phyloP scores from a whole-genome alignment of 2,329 filamentous ascomycete species.

The Colletotrichum nymphaeae region DNA sequence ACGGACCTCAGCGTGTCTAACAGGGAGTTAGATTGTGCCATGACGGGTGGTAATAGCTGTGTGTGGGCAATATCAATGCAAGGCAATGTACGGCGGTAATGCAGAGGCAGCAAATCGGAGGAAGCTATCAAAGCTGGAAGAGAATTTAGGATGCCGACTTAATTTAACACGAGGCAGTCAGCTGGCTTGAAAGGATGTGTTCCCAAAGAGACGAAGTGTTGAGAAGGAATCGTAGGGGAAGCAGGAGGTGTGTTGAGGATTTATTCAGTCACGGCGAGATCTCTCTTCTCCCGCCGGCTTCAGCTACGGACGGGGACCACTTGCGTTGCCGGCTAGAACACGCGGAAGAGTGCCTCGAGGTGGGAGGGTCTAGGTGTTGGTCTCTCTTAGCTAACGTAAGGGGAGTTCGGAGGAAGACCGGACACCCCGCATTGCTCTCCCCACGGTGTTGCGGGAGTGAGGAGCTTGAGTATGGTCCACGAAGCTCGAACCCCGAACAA shows the following conservation, averaged over 20 bases:
- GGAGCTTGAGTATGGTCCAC: background rate
- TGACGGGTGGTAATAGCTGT: background rate
- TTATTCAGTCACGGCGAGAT: background rate
- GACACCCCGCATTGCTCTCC: constrained; percentile 18
- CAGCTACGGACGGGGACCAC: background rate
- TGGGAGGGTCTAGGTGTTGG: background rate
- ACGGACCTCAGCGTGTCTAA: constrained; percentile 27
- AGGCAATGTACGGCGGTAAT: background rate
- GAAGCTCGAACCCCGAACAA: background rate
- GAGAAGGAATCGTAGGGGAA: background rate
- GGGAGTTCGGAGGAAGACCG: background rate
- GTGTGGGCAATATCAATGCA: background rate
- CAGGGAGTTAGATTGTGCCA: constrained; percentile 15
- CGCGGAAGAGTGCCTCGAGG: background rate
- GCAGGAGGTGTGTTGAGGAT: background rate
- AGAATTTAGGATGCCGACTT: background rate
- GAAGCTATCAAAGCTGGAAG: background rate
- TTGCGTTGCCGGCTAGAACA: background rate
- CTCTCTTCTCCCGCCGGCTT: background rate
- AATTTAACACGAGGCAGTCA: background rate
- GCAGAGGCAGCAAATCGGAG: background rate
- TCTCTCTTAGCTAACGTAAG: background rate
- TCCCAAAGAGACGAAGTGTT: background rate
- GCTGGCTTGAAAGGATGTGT: background rate
- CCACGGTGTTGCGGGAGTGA: background rate